Base-by-base conservation (phyloP, 805 yeast species). In the Kodamaea hsintzibuensis region DNA sequence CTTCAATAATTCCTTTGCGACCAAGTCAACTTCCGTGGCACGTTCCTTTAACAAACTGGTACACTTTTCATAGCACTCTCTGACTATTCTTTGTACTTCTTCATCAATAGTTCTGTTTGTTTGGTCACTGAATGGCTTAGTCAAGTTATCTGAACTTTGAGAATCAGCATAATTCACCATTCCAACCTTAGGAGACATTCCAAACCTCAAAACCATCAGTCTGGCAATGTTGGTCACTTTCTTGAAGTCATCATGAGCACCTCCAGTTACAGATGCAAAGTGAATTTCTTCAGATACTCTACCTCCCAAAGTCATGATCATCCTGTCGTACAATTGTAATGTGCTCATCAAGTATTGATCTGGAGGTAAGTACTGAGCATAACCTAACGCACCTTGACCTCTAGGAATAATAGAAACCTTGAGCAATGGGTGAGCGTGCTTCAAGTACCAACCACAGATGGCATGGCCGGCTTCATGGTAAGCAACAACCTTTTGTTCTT, bases 381-480 rank as follows among this genome's bases (percentile, higher is more conserved):
- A 95, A 18, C 99, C 99, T 51, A 95, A 79, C 2, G 98, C 97
- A 59, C 96, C 97, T 72, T 88, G 95, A 13, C 98, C 98, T 64
- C 98, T 82, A 42, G 99, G 99, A 57, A 95, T 90, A 63, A 96
- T 95, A 13, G 98, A 90, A 16, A 95, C 99, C 76, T 95, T 95
- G 56, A 95, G 78, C 54, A 96, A 76, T 7, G 99, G 99, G 67
- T 93, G 97, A 1, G 98, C 97, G 70, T 82, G 81, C 69, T 89
- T 83, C 64, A 95, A 80, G 66, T 78, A 91, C 99, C 99, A 95
- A 10, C 99, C 99, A 71, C 98, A 92, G 56, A 95, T 83, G 9
- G 99, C 99, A 72, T 96, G 99, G 3, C 99, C 99, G 2, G 99
- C 99, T 71, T 95, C 99, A 68, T 96, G 99, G 65, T 88, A 95